Conservation (phyloP, 208 protist genomes). For the Acanthamoeba sp. region DNA sequence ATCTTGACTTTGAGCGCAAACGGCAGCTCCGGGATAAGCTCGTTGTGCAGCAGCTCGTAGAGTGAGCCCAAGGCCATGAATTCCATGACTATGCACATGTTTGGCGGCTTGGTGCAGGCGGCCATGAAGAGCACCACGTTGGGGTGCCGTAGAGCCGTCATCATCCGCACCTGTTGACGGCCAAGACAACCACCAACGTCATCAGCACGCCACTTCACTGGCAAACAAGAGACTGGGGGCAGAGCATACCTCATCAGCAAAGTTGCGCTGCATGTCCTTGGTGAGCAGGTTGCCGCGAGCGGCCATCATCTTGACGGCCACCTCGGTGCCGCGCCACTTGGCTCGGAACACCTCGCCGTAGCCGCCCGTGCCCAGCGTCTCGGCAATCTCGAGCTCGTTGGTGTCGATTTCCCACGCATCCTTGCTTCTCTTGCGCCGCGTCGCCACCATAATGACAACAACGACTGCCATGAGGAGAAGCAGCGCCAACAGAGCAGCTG, state of each 20-base stretch:
- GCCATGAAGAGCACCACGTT: conserved; percentile 85
- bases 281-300: neutral
- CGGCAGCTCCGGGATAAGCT: neutral
- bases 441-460: neutral
- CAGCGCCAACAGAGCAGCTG: neutral
- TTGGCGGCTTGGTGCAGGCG: neutral
- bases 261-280: conserved; percentile 29
- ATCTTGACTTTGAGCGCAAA: neutral
- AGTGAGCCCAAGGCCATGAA: conserved; percentile 13
- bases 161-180: conserved; percentile 46
- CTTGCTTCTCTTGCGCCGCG: neutral
- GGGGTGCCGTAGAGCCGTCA: conserved; percentile 74
- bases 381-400: neutral
- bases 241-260: neutral
- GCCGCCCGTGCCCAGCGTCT: conserved; percentile 9
- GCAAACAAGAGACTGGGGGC: neutral
- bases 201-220: no score
- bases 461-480: neutral
- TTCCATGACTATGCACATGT: conserved; percentile 64
- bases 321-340: conserved; percentile 58
- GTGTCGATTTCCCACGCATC: conserved; percentile 39
- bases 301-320: conserved; percentile 55
- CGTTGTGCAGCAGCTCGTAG: conserved; percentile 43
- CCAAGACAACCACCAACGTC: neutral
- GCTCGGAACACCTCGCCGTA: conserved; percentile 48